Evolutionary conservation across 768 basidiomycete species (phyloP), one percentile per base, ranked within the genome.

Genomic region (Tulasnella sp.): DNA sequence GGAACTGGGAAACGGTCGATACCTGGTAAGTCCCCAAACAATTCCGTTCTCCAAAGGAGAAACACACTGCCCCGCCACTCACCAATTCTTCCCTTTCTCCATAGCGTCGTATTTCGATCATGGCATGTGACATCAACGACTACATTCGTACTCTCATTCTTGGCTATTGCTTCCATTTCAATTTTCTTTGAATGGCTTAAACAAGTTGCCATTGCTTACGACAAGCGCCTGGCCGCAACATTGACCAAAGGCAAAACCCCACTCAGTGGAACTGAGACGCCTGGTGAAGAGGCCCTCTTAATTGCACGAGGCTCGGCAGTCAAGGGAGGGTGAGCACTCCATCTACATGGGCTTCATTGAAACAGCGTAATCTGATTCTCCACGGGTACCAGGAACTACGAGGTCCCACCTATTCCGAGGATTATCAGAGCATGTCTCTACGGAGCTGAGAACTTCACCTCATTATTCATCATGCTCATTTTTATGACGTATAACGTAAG

Each of bases 401-500:
- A 37, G 32, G 59, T 58, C 3, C 58, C 59, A 3, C 20, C 46
- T 2, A 15, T 27, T 13, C 40, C 54, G 5, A 53, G 60, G 20
- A 16, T 57, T 12, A 58, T 79, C 37, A 73, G 86, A 22, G 82
- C 87, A 5, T 58, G 63, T 1, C 62, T 88, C 32, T 93, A 92
- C 59, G 87, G 81, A n/a, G 65, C 71, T 3, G 77, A 77, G 2
- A 77, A 89, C 19, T 81, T 81, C 64, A 64, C 89, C 53, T 85
- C 85, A 31, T 85, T 83, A 71, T 87, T 88, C 75, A 76, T 89
- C 62, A 95, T 95, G 90, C 70, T 95, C 53, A 79, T 93, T 34
- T 91, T 89, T 66, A 93, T 95, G 90, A 93, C 90, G 4, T 95
- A 92, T 68, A 95, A 95, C 58, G 87, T 89, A 53, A 60, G 84